phyloP scores from a whole-genome alignment of 495 filamentous ascomycete genomes.

The Acidiella bohemica region DNA sequence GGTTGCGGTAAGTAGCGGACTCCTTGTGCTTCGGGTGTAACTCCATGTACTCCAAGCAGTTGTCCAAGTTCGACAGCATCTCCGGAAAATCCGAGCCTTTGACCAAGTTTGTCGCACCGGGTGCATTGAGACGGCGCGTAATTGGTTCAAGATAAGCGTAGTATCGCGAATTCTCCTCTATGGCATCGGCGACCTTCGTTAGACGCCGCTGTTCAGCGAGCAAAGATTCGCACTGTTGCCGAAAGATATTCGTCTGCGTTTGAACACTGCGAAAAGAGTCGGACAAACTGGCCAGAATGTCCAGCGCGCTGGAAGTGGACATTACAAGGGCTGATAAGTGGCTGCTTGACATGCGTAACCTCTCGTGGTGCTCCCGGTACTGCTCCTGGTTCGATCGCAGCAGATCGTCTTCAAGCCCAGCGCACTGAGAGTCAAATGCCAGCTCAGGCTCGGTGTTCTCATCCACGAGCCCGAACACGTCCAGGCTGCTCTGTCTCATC shows the following conservation, averaged over 20 bases:
- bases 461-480: slow-evolving; percentile 22
- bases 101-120: slow-evolving; percentile 71
- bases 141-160: slow-evolving; percentile 86
- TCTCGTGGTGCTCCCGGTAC: slow-evolving; percentile 65
- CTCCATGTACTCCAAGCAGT: slow-evolving; percentile 82
- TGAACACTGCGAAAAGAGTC: slow-evolving; percentile 77
- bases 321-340: slow-evolving; percentile 70
- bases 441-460: slow-evolving; percentile 33
- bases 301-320: slow-evolving; percentile 58
- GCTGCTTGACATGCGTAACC: slow-evolving; percentile 62
- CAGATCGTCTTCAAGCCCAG: slow-evolving; percentile 49
- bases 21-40: slow-evolving; percentile 71
- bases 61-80: slow-evolving; percentile 71
- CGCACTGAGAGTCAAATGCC: slow-evolving; percentile 49
- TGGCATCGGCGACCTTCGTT: slow-evolving; percentile 59
- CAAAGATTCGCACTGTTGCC: slow-evolving; percentile 78
- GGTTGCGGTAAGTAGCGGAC: slow-evolving; percentile 62
- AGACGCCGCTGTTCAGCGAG: slow-evolving; percentile 65
- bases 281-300: slow-evolving; percentile 59
- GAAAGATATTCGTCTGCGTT: slow-evolving; percentile 77
- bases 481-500: slow-evolving; percentile 30
- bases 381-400: slow-evolving; percentile 71
- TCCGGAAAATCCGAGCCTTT: slow-evolving; percentile 70
- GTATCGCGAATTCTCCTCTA: slow-evolving; percentile 75
- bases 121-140: slow-evolving; percentile 79